Percentiles rank a stretch among this genome's conserved stretches.
Conservation (phyloP, 1,284 basidiomycete species). For the Sanghuangporus baumii region DNA sequence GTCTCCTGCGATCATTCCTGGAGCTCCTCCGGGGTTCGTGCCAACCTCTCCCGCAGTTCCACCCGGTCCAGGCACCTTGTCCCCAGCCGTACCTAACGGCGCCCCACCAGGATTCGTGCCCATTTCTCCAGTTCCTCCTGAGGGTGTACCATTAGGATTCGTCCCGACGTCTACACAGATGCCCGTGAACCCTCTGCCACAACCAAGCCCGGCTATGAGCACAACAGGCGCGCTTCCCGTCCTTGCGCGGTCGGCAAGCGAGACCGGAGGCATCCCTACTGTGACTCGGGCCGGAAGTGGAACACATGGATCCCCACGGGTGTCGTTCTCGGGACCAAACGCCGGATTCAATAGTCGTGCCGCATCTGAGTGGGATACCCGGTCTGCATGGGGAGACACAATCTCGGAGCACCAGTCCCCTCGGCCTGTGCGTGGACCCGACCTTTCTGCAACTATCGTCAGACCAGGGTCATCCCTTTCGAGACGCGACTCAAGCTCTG, state of each 20-base stretch:
- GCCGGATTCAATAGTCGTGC: constrained; percentile 11
- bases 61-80: background rate
- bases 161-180: constrained; percentile 2
- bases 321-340: constrained; percentile 8
- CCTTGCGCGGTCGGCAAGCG: constrained; percentile 2
- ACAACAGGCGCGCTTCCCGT: constrained; percentile 11
- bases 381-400: constrained; percentile 6
- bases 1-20: background rate
- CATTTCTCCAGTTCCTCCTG: background rate
- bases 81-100: background rate
- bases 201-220: constrained; percentile 5
- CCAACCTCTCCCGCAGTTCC: background rate
- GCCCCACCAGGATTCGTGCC: background rate
- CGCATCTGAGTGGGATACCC: constrained; percentile 12
- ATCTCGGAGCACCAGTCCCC: background rate
- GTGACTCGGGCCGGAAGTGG: background rate
- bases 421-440: constrained; percentile 10
- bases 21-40: constrained; percentile 6
- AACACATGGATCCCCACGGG: background rate
- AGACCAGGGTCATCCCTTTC: constrained; percentile 5
- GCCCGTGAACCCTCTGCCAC: background rate
- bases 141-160: constrained; percentile 6
- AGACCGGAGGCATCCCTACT: background rate
- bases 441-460: background rate
- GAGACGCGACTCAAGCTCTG: background rate